A percentile compares a stretch with the other conserved stretches of the same genome.
phyloP scores from a whole-genome alignment of 352 stramenopile species.

The Saprolegnia parasitica region DNA sequence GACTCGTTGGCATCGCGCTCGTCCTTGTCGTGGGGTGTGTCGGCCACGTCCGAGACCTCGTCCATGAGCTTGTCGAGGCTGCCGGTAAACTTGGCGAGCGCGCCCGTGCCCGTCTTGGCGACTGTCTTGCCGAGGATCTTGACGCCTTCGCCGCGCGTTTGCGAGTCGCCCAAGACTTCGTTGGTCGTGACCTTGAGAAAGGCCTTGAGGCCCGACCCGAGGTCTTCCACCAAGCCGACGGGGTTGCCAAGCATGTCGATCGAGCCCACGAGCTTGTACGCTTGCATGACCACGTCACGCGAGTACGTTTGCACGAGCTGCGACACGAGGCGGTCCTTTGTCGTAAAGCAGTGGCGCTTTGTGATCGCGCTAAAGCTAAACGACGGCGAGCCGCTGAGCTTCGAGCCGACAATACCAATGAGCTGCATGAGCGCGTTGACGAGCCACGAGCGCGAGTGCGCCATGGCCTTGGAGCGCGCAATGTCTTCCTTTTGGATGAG shows the following conservation, averaged over 20 bases:
- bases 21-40: slow-evolving; percentile 26
- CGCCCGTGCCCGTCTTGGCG: slow-evolving; percentile 66
- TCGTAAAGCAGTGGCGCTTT: slow-evolving; percentile 78
- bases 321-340: slow-evolving; percentile 66
- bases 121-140: slow-evolving; percentile 85
- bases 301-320: slow-evolving; percentile 82
- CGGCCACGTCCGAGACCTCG: slow-evolving; percentile 45
- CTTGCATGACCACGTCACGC: slow-evolving; percentile 75
- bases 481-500: slow-evolving; percentile 83
- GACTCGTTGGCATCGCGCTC: slow-evolving; percentile 31
- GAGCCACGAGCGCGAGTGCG: slow-evolving; percentile 59
- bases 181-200: slow-evolving; percentile 88
- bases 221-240: slow-evolving; percentile 80
- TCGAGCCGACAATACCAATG: slow-evolving; percentile 76
- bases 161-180: slow-evolving; percentile 68
- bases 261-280: slow-evolving; percentile 76
- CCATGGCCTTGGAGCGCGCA: slow-evolving; percentile 50
- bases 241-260: slow-evolving; percentile 84
- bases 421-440: slow-evolving; percentile 77
- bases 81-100: slow-evolving; percentile 75
- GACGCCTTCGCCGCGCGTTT: slow-evolving; percentile 79
- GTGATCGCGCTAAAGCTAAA: slow-evolving; percentile 84
- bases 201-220: slow-evolving; percentile 79
- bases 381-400: slow-evolving; percentile 74
- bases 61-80: slow-evolving; percentile 83